Evolutionary conservation across 1,284 basidiomycete species (phyloP).

Genomic region (Crucibulum cyathiforme): DNA sequence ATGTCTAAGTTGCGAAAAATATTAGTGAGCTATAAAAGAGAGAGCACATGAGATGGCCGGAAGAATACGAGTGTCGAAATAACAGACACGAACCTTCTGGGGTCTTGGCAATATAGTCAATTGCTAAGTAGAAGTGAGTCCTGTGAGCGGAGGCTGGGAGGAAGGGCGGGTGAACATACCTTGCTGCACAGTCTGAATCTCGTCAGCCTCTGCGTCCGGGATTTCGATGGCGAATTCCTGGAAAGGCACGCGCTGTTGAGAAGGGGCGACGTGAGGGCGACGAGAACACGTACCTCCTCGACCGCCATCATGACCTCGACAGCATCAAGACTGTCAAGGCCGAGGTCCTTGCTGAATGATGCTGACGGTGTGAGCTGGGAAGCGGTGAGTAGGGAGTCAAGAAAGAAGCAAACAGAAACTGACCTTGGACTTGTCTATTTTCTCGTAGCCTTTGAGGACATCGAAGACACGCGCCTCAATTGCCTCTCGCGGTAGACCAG

Average conservation of each 20-base stretch:
- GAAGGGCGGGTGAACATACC: conserved; percentile 54
- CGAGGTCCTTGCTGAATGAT: conserved; percentile 88
- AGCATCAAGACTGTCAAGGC: conserved; percentile 95
- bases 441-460: conserved; percentile 94
- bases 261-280: not conserved
- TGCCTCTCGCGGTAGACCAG: conserved; percentile 75
- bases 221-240: conserved; percentile 93
- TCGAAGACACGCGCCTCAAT: conserved; percentile 87
- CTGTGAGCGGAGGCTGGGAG: not conserved
- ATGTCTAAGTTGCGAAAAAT: conserved; percentile 16
- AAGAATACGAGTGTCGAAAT: conserved; percentile 25
- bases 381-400: conserved; percentile 9
- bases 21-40: conserved; percentile 38
- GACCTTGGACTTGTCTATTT: conserved; percentile 89
- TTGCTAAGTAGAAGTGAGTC: conserved; percentile 60
- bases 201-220: conserved; percentile 98
- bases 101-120: conserved; percentile 97
- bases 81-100: conserved; percentile 73
- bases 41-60: conserved; percentile 22
- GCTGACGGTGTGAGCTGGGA: conserved; percentile 77
- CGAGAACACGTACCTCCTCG: conserved; percentile 80
- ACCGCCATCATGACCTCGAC: conserved; percentile 99
- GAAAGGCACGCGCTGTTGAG: conserved; percentile 4
- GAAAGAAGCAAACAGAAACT: conserved; percentile 11
- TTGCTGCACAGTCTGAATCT: conserved; percentile 93